These are phyloP conservation scores for Brettanomyces custersianus DNA, from an alignment of 805 yeast genomes.

Conservation along the genomic window DNA sequence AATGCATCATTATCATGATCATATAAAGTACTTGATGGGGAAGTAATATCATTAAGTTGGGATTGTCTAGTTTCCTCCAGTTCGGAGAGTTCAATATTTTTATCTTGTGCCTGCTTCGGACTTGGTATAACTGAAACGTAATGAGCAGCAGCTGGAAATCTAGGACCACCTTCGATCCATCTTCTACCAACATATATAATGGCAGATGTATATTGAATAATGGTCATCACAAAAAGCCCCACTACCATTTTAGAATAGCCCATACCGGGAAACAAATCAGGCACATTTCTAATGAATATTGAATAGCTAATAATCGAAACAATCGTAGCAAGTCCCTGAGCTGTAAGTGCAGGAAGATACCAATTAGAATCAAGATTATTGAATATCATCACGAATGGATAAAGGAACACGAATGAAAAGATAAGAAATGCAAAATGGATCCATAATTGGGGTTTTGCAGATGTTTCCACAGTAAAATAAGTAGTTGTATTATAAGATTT, in stretches of 20 bases:
- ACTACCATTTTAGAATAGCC: slow-evolving; percentile 61
- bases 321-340: slow-evolving; percentile 38
- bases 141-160: slow-evolving; percentile 2
- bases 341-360: slow-evolving; percentile 47
- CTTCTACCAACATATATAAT: slow-evolving; percentile 37
- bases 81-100: background rate
- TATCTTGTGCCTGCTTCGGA: background rate
- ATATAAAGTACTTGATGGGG: slow-evolving; percentile 29
- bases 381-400: slow-evolving; percentile 62
- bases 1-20: slow-evolving; percentile 19
- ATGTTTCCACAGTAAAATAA: slow-evolving; percentile 47
- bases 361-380: slow-evolving; percentile 50
- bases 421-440: slow-evolving; percentile 42
- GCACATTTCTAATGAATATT: slow-evolving; percentile 50
- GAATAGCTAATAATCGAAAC: slow-evolving; percentile 47
- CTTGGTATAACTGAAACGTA: background rate
- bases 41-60: slow-evolving; percentile 6
- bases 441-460: slow-evolving; percentile 42
- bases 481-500: slow-evolving; percentile 68
- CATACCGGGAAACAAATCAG: slow-evolving; percentile 67
- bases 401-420: slow-evolving; percentile 40
- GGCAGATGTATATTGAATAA: slow-evolving; percentile 48
- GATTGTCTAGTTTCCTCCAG: background rate
- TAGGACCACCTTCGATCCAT: slow-evolving; percentile 24
- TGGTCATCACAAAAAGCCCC: slow-evolving; percentile 44